These are phyloP conservation scores for Phytophthora citrophthora DNA, from an alignment of 352 stramenopile genomes.

Conservation along the genomic window DNA sequence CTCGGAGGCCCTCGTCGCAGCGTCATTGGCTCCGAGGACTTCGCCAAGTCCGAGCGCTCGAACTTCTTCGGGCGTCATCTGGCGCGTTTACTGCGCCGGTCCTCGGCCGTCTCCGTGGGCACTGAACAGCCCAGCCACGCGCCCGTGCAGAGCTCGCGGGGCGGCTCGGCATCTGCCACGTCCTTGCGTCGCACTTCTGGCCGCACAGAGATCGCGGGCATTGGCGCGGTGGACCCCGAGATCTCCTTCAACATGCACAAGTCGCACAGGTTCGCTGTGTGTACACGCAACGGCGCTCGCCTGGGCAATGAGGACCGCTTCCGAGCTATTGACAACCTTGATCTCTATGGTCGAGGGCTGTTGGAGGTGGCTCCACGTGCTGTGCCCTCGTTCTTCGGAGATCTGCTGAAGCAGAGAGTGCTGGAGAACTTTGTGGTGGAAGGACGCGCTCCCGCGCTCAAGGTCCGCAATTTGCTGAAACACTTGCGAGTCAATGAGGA, in stretches of 20 bases:
- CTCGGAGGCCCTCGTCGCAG: slow-evolving; percentile 33
- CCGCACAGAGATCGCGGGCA: slow-evolving; percentile 13
- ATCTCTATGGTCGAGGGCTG: slow-evolving; percentile 60
- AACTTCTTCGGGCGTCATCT: slow-evolving; percentile 60
- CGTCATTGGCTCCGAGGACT: slow-evolving; percentile 34
- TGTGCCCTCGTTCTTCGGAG: slow-evolving; percentile 25
- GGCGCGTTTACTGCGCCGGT: slow-evolving; percentile 54
- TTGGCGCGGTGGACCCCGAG: slow-evolving; percentile 52
- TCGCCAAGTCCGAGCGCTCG: slow-evolving; percentile 33
- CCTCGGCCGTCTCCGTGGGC: slow-evolving; percentile 41
- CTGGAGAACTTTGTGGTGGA: slow-evolving; percentile 60
- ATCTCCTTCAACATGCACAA: slow-evolving; percentile 55
- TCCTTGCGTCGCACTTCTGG: slow-evolving; percentile 10
- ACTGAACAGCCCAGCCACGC: slow-evolving; percentile 14
- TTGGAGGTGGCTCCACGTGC: slow-evolving; percentile 46
- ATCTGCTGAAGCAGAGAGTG: slow-evolving; percentile 39
- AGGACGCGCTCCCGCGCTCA: slow-evolving; percentile 43
- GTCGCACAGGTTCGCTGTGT: slow-evolving; percentile 37
- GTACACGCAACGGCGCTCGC: slow-evolving; percentile 54
- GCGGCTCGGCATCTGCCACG: slow-evolving; percentile 1
- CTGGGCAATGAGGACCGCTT: slow-evolving; percentile 73
- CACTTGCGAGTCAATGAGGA: slow-evolving; percentile 22
- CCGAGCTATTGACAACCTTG: slow-evolving; percentile 71
- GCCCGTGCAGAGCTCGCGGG: not conserved
- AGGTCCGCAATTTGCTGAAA: slow-evolving; percentile 47